Evolutionary conservation across 768 basidiomycete species (phyloP).

Genomic region (Phylloporus arenicola): DNA sequence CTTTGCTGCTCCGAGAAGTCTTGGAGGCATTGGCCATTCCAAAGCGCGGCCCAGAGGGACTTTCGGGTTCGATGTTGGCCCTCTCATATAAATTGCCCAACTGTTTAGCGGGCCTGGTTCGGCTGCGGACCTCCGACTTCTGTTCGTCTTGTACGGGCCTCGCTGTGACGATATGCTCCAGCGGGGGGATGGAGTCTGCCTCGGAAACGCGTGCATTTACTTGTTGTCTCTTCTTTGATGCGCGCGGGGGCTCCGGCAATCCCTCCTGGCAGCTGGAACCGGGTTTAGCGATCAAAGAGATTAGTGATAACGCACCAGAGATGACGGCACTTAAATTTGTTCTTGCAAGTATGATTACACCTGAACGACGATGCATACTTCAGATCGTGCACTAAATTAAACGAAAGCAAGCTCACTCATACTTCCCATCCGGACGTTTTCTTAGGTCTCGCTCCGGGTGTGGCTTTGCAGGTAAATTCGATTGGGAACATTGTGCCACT

Average conservation of each 20-base stretch:
- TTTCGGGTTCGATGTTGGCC: constrained; percentile 36
- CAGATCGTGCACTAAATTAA: not conserved
- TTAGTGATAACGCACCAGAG: constrained; percentile 44
- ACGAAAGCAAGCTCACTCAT: constrained; percentile 38
- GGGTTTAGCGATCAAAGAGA: constrained; percentile 6
- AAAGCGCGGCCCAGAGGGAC: constrained; percentile 36
- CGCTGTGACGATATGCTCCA: constrained; percentile 2
- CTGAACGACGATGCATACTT: constrained; percentile 31
- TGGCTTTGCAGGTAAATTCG: constrained; percentile 2
- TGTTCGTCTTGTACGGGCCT: constrained; percentile 2
- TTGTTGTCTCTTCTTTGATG: constrained; percentile 28
- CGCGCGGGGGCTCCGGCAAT: constrained; percentile 44
- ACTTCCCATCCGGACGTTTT: constrained; percentile 58
- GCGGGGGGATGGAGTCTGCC: not conserved
- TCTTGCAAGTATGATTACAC: constrained; percentile 78
- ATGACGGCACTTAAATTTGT: constrained; percentile 71
- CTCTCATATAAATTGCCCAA: constrained; percentile 42
- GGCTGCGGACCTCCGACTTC: constrained; percentile 9
- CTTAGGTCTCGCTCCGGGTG: constrained; percentile 20
- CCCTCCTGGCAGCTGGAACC: constrained; percentile 69
- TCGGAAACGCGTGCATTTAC: constrained; percentile 18
- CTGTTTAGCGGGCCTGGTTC: constrained; percentile 19
- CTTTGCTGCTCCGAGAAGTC: constrained; percentile 11
- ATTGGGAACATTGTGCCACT: not conserved
- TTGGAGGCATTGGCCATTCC: constrained; percentile 34